phyloP scores from a whole-genome alignment of 2,329 filamentous ascomycete genomes.

The Exserohilum turcica region DNA sequence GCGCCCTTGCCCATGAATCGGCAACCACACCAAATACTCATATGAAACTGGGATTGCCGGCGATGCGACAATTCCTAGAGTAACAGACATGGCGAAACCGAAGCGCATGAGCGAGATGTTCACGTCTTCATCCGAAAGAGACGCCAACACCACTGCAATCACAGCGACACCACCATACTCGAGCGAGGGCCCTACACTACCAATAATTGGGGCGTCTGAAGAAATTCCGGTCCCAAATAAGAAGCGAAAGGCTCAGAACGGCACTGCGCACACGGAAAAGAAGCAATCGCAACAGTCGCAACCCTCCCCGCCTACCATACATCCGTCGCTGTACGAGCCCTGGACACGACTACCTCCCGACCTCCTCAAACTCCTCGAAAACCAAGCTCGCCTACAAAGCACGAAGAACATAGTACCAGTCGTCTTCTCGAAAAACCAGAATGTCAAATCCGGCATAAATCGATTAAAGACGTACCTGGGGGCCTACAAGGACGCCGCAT shows the following conservation, averaged over 20 bases:
- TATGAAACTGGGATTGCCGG: neutral
- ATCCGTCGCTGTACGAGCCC: slow-evolving; percentile 25
- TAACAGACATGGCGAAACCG: slow-evolving; percentile 16
- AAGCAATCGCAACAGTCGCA: too few species aligned
- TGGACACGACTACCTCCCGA: slow-evolving; percentile 22
- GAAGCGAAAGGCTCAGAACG: slow-evolving; percentile 15
- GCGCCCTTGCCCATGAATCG: neutral
- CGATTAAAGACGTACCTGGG: slow-evolving; percentile 18
- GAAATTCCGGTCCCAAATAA: neutral
- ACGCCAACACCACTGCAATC: slow-evolving; percentile 3
- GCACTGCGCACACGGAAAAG: neutral
- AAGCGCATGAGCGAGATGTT: slow-evolving; percentile 32
- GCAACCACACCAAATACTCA: neutral
- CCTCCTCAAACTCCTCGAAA: slow-evolving; percentile 9
- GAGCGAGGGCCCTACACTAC: slow-evolving; percentile 31
- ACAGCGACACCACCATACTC: slow-evolving; percentile 19
- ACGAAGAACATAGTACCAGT: slow-evolving; percentile 17
- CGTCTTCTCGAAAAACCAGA: slow-evolving; percentile 30
- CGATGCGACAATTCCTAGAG: too few species aligned
- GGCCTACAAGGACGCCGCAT: slow-evolving; percentile 5
- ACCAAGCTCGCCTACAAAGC: slow-evolving; percentile 4
- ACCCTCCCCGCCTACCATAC: slow-evolving; percentile 7
- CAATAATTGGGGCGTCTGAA: slow-evolving; percentile 13
- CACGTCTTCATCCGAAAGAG: slow-evolving; percentile 17
- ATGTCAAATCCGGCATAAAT: slow-evolving; percentile 25